Percentiles rank a stretch among this genome's conserved stretches.
Evolutionary conservation across 805 yeast species (phyloP).

Genomic region (Myxozyma nipponensis): DNA sequence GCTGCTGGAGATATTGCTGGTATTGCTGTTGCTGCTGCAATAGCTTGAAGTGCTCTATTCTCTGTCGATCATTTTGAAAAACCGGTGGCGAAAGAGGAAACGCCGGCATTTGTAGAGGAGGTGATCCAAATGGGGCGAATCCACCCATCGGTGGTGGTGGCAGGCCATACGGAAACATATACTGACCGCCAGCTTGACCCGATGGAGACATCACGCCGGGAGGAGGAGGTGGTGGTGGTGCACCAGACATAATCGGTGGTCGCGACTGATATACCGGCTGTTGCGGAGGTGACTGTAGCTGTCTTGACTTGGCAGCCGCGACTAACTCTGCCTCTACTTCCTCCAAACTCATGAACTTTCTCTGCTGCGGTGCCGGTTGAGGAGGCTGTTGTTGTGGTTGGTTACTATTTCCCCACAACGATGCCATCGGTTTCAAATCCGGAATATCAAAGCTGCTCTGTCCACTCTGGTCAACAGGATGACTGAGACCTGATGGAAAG

Average conservation of each 20-base stretch:
- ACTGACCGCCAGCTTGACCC: constrained; percentile 2
- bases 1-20: background rate
- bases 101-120: background rate
- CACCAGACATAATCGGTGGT: background rate
- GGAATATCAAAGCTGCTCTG: constrained; percentile 28
- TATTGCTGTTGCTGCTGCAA: constrained; percentile 27
- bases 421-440: constrained; percentile 62
- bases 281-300: constrained; percentile 34
- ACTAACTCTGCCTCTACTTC: constrained; percentile 79
- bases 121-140: constrained; percentile 2
- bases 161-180: constrained; percentile 5
- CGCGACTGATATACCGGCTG: too few relatives aligned
- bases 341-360: constrained; percentile 65
- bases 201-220: constrained; percentile 27
- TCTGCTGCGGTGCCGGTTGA: constrained; percentile 30
- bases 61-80: constrained; percentile 12
- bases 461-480: background rate
- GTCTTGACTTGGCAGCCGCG: constrained; percentile 35
- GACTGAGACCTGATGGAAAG: constrained; percentile 36
- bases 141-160: constrained; percentile 11
- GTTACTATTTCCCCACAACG: constrained; percentile 52
- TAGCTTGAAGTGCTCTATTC: constrained; percentile 21
- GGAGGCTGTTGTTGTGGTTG: background rate
- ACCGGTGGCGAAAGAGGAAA: constrained; percentile 14
- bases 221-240: background rate